Base-by-base conservation (phyloP, 768 basidiomycete genomes). In the Leccinum ochraceum region DNA sequence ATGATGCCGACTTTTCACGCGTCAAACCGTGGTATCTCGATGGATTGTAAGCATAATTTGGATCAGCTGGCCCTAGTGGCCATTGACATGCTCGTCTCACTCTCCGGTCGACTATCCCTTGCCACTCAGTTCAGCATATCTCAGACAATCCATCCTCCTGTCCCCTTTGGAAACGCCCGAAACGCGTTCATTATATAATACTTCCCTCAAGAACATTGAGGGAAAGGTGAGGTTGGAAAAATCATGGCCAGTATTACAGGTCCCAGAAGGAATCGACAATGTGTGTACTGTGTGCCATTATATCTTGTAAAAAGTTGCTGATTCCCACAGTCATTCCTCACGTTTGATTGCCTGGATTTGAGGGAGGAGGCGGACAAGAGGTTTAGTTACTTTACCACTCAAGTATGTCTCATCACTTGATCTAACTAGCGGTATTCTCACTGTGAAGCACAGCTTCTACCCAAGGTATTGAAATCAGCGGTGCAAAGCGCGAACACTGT, bases 21-120 rank as follows among this genome's bases (percentile, higher is more conserved):
- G 90, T 98, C 67, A 98, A 97, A 76, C 92, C 94, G 1, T 98
- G 97, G 97, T 97, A 95, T 73, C 83, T 98, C 11, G 96, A 98
- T 66, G 90, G 89, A 71, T 85, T 94, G 95, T 97, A 75, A 70
- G 92, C 77, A 10, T 50, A n/a, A 54, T 61, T 62, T 13, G 37
- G 20, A 42, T 24, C 16, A n/a, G 28, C 16, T 34, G 24, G 20
- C 89, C 90, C 3, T 94, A 92, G 92, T 94, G 91, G 70, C 81
- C 93, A 5, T 46, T 44, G 93, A 95, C 65, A 86, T 86, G 67
- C 85, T 89, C 91, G 92, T 73, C 65, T 87, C 78, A 14, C 51
- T 42, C 53, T 59, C 62, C 4, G 28, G 24, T 30, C 46, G 8
- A 14, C 52, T 65, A 30, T 56, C 24, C 9, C 20, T 44, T 26